Evolutionary conservation across 805 yeast species (phyloP), one percentile per base, ranked within the genome.

Genomic region (Starmerella apicola): DNA sequence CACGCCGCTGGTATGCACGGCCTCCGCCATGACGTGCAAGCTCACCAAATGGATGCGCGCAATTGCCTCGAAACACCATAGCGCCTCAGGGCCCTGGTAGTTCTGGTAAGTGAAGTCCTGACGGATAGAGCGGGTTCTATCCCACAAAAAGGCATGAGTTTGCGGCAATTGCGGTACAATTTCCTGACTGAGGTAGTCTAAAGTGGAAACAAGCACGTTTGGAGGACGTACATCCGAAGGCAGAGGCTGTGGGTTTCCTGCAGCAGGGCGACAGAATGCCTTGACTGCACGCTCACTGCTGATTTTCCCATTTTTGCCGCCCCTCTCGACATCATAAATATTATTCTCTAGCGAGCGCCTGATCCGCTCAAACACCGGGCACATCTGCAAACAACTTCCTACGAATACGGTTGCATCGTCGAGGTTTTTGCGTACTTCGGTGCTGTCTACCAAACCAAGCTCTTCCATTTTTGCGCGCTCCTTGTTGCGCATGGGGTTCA

Each of bases 141-240:
- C 97, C 98, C 99, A 93, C 7, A 91, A 61, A 51, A 91, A 88
- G 0, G 94, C 72, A 52, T 91, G 97, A 1, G 86, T 68, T 9
- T 78, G 82, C 0, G 97, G 96, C 19, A 88, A 62, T 28, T 72
- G 66, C 0, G 72, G 71, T 12, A 88, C 58, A 1, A 80, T 59
- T 30, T 73, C 68, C 16, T 74, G 74, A 6, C 83, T 71, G 26
- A 91, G 67, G 56, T 82, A 83, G 43, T 80, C 68, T 44, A 91
- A 61, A 0, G 96, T 78, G 26, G 65, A 53, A 10, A 68, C 69
- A 31, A 91, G 61, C 1, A 86, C 65, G 39, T 69, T 71, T 0
- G 99, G 98, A 1, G 98, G 95, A 45, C 99, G 68, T 3, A 91
- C 99, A 57, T 91, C 98, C 1, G 96, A 84, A 0, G 98, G 99